phyloP scores from a whole-genome alignment of 495 filamentous ascomycete genomes.

The Penicillium manginii region DNA sequence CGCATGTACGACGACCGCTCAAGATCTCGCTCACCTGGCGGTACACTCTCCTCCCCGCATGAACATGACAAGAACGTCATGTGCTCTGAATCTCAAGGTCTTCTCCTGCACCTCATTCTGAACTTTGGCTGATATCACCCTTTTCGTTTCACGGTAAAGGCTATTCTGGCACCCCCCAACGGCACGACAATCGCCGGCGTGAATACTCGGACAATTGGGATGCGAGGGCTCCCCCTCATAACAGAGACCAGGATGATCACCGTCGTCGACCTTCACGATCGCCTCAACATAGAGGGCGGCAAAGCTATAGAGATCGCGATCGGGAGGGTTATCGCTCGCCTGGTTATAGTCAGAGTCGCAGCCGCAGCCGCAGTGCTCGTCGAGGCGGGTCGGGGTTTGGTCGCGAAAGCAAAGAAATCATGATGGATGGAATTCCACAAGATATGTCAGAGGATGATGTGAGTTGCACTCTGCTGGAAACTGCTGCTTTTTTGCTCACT shows the following conservation, averaged over 20 bases:
- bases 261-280: constrained; percentile 43
- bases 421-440: constrained; percentile 63
- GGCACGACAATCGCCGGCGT: constrained; percentile 42
- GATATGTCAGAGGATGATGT: constrained; percentile 67
- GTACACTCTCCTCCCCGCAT: constrained; percentile 52
- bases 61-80: constrained; percentile 26
- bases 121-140: constrained; percentile 30
- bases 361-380: constrained; percentile 46
- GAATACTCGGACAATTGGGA: constrained; percentile 27
- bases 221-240: too few relatives aligned
- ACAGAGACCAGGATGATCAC: constrained; percentile 41
- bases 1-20: constrained; percentile 56
- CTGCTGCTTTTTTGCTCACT: neutral
- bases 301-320: constrained; percentile 58
- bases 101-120: constrained; percentile 4
- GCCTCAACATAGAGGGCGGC: constrained; percentile 41
- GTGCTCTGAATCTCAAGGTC: constrained; percentile 9
- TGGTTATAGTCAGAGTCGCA: constrained; percentile 47
- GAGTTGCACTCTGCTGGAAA: constrained; percentile 6
- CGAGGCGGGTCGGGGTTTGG: constrained; percentile 50
- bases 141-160: constrained; percentile 31
- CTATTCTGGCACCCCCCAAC: constrained; percentile 42
- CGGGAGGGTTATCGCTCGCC: constrained; percentile 59
- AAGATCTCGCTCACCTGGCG: constrained; percentile 50
- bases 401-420: constrained; percentile 60